Conservation (phyloP, 331 rosid species). For the Quercus tomentella region DNA sequence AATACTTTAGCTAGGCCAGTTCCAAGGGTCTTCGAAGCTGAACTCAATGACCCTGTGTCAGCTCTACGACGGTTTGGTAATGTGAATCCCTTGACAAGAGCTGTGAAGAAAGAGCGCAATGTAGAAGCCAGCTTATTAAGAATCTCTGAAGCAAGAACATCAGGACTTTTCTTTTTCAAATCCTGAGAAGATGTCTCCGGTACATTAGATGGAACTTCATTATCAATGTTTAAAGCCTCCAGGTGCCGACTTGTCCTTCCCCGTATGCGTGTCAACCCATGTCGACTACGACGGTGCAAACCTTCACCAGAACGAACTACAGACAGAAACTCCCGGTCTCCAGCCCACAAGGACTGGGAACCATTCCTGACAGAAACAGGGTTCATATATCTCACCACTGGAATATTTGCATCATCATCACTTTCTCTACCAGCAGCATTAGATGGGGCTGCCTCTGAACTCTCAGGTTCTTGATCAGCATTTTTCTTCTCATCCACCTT, state of each 20-base stretch:
- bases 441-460: constrained; percentile 59
- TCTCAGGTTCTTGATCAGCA: constrained; percentile 71
- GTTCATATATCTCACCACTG: constrained; percentile 78
- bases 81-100: constrained; percentile 92
- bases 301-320: constrained; percentile 88
- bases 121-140: constrained; percentile 84
- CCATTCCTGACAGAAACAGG: constrained; percentile 77
- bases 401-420: constrained; percentile 83
- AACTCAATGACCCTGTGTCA: constrained; percentile 73
- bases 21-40: constrained; percentile 92
- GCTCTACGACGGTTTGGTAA: constrained; percentile 90
- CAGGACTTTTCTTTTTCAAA: constrained; percentile 93
- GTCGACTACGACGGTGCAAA: constrained; percentile 87
- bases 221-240: constrained; percentile 74
- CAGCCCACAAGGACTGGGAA: constrained; percentile 85
- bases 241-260: constrained; percentile 84
- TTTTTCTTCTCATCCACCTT: constrained; percentile 72
- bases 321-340: constrained; percentile 89
- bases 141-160: constrained; percentile 72
- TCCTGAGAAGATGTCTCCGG: constrained; percentile 70
- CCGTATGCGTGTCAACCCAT: constrained; percentile 74
- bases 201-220: constrained; percentile 60
- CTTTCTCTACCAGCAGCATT: constrained; percentile 80
- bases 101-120: constrained; percentile 80
- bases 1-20: constrained; percentile 78